Conservation (phyloP, 805 yeast species). For the Yarrowia sp. region DNA sequence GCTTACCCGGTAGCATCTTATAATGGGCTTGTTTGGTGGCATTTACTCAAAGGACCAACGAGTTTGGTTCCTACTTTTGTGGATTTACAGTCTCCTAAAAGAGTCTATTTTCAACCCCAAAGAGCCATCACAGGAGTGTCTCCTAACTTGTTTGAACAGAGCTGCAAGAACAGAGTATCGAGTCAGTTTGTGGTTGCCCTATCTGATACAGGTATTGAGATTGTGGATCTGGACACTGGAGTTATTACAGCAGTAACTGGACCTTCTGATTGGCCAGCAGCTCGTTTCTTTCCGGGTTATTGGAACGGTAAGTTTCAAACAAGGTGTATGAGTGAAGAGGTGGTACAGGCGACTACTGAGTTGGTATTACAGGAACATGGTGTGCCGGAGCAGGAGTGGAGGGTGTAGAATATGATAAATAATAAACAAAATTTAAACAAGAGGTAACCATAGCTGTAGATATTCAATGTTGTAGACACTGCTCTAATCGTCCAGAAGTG, state of each 20-base stretch:
- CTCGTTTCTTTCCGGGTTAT: neutral
- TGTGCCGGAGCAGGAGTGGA: neutral
- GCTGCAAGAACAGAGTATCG: neutral
- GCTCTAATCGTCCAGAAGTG: no score
- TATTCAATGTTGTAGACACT: no score
- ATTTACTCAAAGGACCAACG: neutral
- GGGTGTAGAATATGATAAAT: neutral
- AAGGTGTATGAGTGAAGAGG: neutral
- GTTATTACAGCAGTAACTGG: neutral
- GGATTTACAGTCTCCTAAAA: neutral
- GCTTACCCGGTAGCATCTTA: neutral
- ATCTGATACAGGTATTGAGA: neutral
- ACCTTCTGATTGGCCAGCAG: neutral
- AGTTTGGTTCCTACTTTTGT: neutral
- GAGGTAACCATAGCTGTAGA: no score
- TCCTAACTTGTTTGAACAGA: neutral
- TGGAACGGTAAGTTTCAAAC: neutral
- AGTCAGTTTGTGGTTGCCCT: neutral
- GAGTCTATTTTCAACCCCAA: neutral
- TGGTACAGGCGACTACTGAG: neutral
- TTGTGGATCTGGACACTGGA: neutral
- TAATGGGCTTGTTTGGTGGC: neutral
- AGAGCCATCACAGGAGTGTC: neutral
- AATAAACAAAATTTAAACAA: no score
- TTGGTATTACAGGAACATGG: neutral